Percentiles rank a stretch among this genome's conserved stretches.
These are phyloP conservation scores for Agrocybe pediades DNA, from an alignment of 768 basidiomycete genomes.

Conservation along the genomic window DNA sequence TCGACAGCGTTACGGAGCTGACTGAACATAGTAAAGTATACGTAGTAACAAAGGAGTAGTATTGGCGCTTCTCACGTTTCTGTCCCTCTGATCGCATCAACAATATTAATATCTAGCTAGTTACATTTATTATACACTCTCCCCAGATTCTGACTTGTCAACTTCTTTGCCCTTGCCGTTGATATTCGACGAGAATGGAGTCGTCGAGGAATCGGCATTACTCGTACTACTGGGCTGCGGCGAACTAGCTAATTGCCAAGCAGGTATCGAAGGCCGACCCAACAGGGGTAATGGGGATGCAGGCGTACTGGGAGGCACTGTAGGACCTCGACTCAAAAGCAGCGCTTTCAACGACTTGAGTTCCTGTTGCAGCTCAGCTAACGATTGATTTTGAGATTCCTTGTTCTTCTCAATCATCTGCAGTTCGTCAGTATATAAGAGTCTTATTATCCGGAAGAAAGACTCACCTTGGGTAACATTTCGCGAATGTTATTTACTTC, in stretches of 20 bases:
- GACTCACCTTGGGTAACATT: slow-evolving; percentile 85
- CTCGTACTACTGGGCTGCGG: slow-evolving; percentile 27
- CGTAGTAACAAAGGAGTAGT: background rate
- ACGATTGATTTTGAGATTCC: slow-evolving; percentile 78
- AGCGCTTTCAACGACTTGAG: slow-evolving; percentile 93
- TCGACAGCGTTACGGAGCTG: slow-evolving; percentile 77
- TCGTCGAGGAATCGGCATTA: slow-evolving; percentile 4
- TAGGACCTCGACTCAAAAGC: slow-evolving; percentile 71
- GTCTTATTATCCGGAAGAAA: slow-evolving; percentile 1
- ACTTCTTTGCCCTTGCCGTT: slow-evolving; percentile 65
- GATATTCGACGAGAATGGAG: background rate
- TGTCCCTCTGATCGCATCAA: background rate
- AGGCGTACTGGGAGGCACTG: slow-evolving; percentile 46
- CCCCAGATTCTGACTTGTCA: slow-evolving; percentile 3
- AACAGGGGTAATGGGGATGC: slow-evolving; percentile 53
- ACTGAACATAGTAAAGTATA: slow-evolving; percentile 64
- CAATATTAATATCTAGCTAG: background rate
- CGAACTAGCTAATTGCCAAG: slow-evolving; percentile 79
- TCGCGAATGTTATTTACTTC: slow-evolving; percentile 90
- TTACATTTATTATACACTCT: background rate
- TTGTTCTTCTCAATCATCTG: slow-evolving; percentile 97
- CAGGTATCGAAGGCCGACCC: slow-evolving; percentile 76
- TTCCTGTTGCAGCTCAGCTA: slow-evolving; percentile 89
- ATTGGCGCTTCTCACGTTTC: background rate
- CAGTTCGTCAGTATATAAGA: background rate